Evolutionary conservation across 1,284 basidiomycete species (phyloP).

Genomic region (Peniophora sp.): DNA sequence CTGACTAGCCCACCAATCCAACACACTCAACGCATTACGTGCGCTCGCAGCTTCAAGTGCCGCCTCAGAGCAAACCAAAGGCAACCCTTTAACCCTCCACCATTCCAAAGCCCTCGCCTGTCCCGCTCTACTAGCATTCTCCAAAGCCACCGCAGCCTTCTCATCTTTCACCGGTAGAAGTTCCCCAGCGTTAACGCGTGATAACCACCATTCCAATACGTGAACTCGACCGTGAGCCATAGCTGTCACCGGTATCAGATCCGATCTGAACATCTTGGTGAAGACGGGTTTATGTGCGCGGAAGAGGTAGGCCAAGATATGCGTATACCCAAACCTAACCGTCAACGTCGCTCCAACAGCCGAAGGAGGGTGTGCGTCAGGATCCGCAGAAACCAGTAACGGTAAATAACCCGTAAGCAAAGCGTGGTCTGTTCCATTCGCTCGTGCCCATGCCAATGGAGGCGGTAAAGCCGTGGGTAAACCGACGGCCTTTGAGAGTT

Average conservation of each 20-base stretch:
- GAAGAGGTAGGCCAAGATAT: slow-evolving; percentile 66
- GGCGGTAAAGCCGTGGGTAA: slow-evolving; percentile 58
- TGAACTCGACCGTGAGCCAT: slow-evolving; percentile 62
- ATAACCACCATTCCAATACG: slow-evolving; percentile 78
- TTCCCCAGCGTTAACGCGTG: slow-evolving; percentile 41
- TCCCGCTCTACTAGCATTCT: slow-evolving; percentile 65
- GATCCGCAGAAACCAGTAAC: slow-evolving; percentile 49
- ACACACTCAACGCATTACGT: slow-evolving; percentile 60
- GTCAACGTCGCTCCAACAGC: slow-evolving; percentile 57
- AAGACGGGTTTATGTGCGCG: slow-evolving; percentile 56
- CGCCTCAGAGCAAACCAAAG: slow-evolving; percentile 65
- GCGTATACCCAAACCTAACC: slow-evolving; percentile 67
- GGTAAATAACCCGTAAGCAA: slow-evolving; percentile 58
- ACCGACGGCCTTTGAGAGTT: slow-evolving; percentile 67
- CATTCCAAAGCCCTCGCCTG: slow-evolving; percentile 61
- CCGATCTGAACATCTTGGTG: slow-evolving; percentile 48
- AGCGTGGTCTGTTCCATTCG: slow-evolving; percentile 58
- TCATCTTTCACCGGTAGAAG: slow-evolving; percentile 35
- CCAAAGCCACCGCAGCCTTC: slow-evolving; percentile 51
- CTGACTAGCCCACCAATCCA: slow-evolving; percentile 70
- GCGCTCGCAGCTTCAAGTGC: slow-evolving; percentile 71
- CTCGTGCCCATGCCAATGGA: slow-evolving; percentile 63
- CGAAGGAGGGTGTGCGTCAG: slow-evolving; percentile 49
- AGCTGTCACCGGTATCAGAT: slow-evolving; percentile 66
- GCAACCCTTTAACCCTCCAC: slow-evolving; percentile 53